A percentile compares a stretch with the other conserved stretches of the same genome.
Evolutionary conservation across 2,329 filamentous ascomycete genomes (phyloP).

Genomic region (Fusarium sp.): DNA sequence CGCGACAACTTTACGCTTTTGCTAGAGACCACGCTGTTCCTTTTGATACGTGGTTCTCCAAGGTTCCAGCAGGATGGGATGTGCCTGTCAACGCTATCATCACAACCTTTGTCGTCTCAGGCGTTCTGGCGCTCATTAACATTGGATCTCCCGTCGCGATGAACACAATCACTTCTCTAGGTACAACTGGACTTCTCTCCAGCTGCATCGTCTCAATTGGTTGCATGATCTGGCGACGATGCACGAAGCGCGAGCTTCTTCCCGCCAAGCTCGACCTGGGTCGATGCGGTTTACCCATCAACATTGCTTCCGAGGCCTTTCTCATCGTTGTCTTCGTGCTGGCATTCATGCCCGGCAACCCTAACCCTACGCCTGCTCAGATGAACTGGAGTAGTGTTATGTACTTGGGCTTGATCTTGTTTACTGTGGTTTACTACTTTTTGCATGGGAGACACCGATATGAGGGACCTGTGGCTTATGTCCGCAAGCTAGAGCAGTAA

Average conservation of each 20-base stretch:
- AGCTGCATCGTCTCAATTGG: slow-evolving; percentile 42
- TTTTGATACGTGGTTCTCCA: slow-evolving; percentile 40
- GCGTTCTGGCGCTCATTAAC: slow-evolving; percentile 38
- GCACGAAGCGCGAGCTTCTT: slow-evolving; percentile 23
- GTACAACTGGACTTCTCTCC: slow-evolving; percentile 33
- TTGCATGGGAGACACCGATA: slow-evolving; percentile 32
- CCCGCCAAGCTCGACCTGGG: slow-evolving; percentile 36
- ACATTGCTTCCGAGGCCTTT: slow-evolving; percentile 36
- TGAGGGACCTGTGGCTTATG: slow-evolving; percentile 36
- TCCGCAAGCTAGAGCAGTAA: slow-evolving; percentile 27
- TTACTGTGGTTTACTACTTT: slow-evolving; percentile 31
- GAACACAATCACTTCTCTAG: slow-evolving; percentile 38
- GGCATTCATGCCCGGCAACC: slow-evolving; percentile 41
- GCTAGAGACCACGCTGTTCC: slow-evolving; percentile 41
- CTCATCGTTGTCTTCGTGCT: slow-evolving; percentile 36
- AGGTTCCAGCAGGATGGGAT: slow-evolving; percentile 29
- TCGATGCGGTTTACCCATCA: slow-evolving; percentile 30
- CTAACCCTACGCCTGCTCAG: slow-evolving; percentile 20
- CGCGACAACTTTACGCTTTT: slow-evolving; percentile 40
- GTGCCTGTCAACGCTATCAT: slow-evolving; percentile 39
- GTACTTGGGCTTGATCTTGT: slow-evolving; percentile 13
- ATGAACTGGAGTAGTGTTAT: slow-evolving; percentile 44
- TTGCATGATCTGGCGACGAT: slow-evolving; percentile 42
- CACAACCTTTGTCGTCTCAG: slow-evolving; percentile 33
- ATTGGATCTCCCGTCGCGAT: slow-evolving; percentile 38